Evolutionary conservation across 2,329 filamentous ascomycete species (phyloP).

Genomic region (Sphaerulina musiva): DNA sequence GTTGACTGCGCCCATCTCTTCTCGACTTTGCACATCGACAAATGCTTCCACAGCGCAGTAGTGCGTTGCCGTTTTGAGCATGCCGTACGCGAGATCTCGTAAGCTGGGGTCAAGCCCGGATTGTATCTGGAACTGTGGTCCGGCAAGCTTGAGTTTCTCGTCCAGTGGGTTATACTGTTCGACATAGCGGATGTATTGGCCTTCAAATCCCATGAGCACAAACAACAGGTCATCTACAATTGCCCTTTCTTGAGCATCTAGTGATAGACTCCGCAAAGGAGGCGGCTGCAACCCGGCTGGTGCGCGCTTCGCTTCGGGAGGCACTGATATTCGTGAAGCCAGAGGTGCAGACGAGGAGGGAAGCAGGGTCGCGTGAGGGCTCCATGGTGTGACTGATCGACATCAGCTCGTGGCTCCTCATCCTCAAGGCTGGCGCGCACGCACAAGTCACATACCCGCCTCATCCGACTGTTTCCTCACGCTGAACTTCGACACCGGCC

Average conservation of each 20-base stretch:
- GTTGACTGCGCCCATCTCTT: constrained; percentile 90
- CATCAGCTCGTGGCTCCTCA: constrained; percentile 8
- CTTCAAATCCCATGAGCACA: constrained; percentile 96
- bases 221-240: constrained; percentile 88
- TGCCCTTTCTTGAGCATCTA: constrained; percentile 77
- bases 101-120: constrained; percentile 85
- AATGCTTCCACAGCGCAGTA: constrained; percentile 88
- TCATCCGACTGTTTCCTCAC: constrained; percentile 10
- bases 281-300: constrained; percentile 63
- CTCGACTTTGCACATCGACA: constrained; percentile 85
- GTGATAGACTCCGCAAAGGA: constrained; percentile 61
- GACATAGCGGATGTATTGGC: constrained; percentile 87
- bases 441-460: constrained; percentile 21
- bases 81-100: constrained; percentile 76
- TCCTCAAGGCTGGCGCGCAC: constrained; percentile 3
- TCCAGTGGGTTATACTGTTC: constrained; percentile 74
- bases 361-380: constrained; percentile 69
- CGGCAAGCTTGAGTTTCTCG: constrained; percentile 79
- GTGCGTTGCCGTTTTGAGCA: constrained; percentile 91
- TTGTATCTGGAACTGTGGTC: constrained; percentile 72
- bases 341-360: constrained; percentile 64
- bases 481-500: constrained; percentile 17
- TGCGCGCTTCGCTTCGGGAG: constrained; percentile 58
- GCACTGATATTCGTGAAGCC: constrained; percentile 58
- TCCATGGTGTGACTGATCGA: constrained; percentile 53